Percentiles rank a stretch among this genome's conserved stretches.
phyloP scores from a whole-genome alignment of 2,329 filamentous ascomycete species.

The Venturia aucupariae region DNA sequence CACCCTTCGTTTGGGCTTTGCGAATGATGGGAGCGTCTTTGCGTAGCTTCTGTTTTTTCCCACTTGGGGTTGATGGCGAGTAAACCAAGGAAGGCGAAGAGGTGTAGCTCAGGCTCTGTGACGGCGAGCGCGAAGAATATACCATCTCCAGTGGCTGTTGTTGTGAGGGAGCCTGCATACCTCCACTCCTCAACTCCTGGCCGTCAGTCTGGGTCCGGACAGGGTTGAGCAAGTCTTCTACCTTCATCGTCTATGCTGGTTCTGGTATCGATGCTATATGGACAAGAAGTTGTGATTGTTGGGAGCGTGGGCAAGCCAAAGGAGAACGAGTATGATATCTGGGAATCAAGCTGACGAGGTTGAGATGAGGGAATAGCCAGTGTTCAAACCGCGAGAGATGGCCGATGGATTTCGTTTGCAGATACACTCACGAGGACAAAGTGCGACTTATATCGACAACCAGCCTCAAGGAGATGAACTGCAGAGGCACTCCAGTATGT shows the following conservation, averaged over 20 bases:
- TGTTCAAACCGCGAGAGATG: slow-evolving; percentile 4
- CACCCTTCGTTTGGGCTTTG: slow-evolving; percentile 53
- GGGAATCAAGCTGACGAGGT: not conserved
- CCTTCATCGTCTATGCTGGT: slow-evolving; percentile 9
- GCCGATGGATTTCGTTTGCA: slow-evolving; percentile 5
- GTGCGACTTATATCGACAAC: slow-evolving; percentile 3
- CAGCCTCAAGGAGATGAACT: not conserved
- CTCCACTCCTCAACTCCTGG: slow-evolving; percentile 5
- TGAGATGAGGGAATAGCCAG: not conserved
- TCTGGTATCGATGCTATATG: not conserved
- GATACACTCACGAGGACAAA: slow-evolving; percentile 2
- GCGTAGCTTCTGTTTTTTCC: slow-evolving; percentile 46
- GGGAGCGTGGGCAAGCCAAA: not conserved
- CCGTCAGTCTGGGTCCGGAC: slow-evolving; percentile 1
- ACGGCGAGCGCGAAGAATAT: not conserved
- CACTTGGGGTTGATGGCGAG: slow-evolving; percentile 17
- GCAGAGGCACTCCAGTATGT: not conserved
- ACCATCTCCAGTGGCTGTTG: not conserved
- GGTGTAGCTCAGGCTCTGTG: not conserved
- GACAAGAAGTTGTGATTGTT: not conserved
- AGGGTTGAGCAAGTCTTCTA: slow-evolving; percentile 14
- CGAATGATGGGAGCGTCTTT: slow-evolving; percentile 57
- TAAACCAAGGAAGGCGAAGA: slow-evolving; percentile 1
- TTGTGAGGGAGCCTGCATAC: not conserved
- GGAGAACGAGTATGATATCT: not conserved